Percentiles rank a stretch among this genome's conserved stretches.
Conservation (phyloP, 1,139 yeast genomes). For the Arxiozyma heterogenica region DNA sequence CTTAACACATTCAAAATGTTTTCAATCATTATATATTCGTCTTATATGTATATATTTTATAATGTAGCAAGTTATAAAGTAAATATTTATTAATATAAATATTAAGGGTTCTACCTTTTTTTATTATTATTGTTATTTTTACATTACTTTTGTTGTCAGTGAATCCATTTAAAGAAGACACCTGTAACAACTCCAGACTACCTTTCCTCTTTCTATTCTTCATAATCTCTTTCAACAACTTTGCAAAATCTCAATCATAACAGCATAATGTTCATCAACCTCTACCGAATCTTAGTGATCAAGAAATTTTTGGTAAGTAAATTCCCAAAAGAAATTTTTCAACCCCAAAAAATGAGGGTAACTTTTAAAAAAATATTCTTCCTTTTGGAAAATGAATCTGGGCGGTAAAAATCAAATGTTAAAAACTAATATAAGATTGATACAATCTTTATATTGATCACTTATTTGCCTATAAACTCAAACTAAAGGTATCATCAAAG, state of each 20-base stretch:
- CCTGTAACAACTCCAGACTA: too few relatives aligned
- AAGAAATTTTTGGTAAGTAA: not conserved
- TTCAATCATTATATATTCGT: not conserved
- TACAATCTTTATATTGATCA: not conserved
- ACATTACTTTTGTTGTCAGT: not conserved
- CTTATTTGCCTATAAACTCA: not conserved
- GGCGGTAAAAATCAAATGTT: too few relatives aligned
- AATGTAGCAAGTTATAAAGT: not conserved
- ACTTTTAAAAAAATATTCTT: not conserved
- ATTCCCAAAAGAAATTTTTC: not conserved
- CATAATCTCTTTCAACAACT: not conserved
- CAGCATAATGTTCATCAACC: not conserved
- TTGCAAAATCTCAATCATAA: not conserved
- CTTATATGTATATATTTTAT: not conserved
- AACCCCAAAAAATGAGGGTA: not conserved
- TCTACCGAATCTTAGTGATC: not conserved
- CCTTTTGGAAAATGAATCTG: too few relatives aligned
- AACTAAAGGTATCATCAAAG: not conserved
- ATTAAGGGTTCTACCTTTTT: not conserved
- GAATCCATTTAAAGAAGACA: too few relatives aligned
- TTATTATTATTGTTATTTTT: too few relatives aligned
- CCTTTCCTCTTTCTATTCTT: not conserved
- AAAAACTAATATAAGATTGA: too few relatives aligned
- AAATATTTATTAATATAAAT: too few relatives aligned
- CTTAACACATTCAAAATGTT: slow-evolving; percentile 9